These are phyloP conservation scores for Harringtonia aguacate DNA, from an alignment of 2,329 filamentous ascomycete genomes.

Conservation along the genomic window DNA sequence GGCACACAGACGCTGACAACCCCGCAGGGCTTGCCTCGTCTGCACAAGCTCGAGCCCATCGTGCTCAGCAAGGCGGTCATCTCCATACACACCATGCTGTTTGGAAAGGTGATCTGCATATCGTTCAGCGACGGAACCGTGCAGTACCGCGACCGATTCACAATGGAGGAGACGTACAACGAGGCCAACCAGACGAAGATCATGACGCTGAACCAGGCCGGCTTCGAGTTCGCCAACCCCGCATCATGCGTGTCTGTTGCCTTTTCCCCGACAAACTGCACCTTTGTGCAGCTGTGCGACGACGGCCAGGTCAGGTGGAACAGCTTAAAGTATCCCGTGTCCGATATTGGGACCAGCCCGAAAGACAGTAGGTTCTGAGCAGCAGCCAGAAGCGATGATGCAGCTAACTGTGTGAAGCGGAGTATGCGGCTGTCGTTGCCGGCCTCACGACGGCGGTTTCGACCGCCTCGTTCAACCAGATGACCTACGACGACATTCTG, in stretches of 20 bases:
- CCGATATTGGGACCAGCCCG: conserved; percentile 35
- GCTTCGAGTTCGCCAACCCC: conserved; percentile 59
- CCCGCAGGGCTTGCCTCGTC: conserved; percentile 20
- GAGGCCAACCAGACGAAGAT: conserved; percentile 55
- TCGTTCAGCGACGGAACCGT: conserved; percentile 71
- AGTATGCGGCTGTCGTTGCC: conserved; percentile 49
- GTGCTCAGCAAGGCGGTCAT: conserved; percentile 61
- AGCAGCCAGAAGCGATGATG: too few species aligned
- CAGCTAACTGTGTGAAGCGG: conserved; percentile 25
- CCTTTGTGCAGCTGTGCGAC: conserved; percentile 46
- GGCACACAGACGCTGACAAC: too few species aligned
- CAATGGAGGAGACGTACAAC: conserved; percentile 57
- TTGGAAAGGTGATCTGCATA: conserved; percentile 62
- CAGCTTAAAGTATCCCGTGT: conserved; percentile 36
- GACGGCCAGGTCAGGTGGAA: conserved; percentile 51
- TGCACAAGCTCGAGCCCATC: conserved; percentile 59
- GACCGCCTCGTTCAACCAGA: conserved; percentile 31
- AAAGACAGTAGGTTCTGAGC: conserved; percentile 42
- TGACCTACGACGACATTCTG: conserved; percentile 60
- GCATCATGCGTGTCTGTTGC: conserved; percentile 44
- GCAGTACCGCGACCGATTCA: conserved; percentile 67
- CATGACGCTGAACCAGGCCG: conserved; percentile 62
- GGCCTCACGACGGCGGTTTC: conserved; percentile 45
- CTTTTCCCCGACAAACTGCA: conserved; percentile 50
- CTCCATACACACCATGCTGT: conserved; percentile 55